Conservation (phyloP, 2,329 filamentous ascomycete species). For the Colletotrichum kahawae region DNA sequence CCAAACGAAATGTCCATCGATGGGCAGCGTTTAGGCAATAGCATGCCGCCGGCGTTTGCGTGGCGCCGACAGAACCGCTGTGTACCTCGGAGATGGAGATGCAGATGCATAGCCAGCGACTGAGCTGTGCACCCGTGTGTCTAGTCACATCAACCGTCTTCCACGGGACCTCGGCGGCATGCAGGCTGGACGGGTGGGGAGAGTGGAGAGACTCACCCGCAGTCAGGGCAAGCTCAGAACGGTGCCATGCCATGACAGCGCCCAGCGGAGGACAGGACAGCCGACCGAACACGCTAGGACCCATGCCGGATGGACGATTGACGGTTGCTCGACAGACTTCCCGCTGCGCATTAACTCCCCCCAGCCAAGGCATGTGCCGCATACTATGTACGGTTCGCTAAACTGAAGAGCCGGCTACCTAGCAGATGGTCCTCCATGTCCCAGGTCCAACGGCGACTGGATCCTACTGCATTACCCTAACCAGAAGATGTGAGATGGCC, state of each 20-base stretch:
- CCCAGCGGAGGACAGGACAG: neutral
- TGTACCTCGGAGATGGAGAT: neutral
- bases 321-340: conserved; percentile 19
- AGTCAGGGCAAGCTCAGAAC: neutral
- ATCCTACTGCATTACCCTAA: neutral
- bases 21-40: neutral
- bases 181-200: conserved; percentile 8
- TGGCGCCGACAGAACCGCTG: neutral
- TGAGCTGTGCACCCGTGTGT: neutral
- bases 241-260: neutral
- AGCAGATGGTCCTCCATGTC: neutral
- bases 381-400: neutral
- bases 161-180: conserved; percentile 20
- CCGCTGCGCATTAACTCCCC: conserved; percentile 2
- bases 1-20: neutral
- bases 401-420: neutral
- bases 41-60: neutral
- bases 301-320: conserved; percentile 19
- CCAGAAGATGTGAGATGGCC: neutral
- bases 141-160: conserved; percentile 5
- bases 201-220: conserved; percentile 5
- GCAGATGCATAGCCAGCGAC: neutral
- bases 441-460: neutral
- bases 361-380: neutral
- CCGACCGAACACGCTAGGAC: neutral